phyloP scores from a whole-genome alignment of 441 rosid species.

The Populus hybrid region DNA sequence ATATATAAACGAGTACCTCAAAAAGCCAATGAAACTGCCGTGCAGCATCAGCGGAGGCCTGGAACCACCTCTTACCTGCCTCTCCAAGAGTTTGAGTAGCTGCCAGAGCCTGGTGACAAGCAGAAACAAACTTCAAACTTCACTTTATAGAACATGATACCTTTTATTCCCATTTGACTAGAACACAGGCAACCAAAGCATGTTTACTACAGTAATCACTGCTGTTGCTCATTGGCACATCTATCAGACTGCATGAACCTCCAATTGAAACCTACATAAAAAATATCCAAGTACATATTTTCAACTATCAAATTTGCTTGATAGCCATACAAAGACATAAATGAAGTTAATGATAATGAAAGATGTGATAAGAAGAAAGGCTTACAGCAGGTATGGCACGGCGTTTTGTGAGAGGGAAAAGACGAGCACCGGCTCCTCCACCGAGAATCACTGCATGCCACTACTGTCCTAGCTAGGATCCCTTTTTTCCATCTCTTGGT shows the following conservation, averaged over 20 bases:
- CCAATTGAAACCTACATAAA: conserved; percentile 69
- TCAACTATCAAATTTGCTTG: too few relatives aligned
- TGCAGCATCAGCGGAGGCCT: conserved; percentile 95
- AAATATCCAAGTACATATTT: neutral
- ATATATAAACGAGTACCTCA: conserved; percentile 45
- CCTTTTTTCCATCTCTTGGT: conserved; percentile 59
- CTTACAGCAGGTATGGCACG: conserved; percentile 98
- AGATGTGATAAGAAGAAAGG: neutral
- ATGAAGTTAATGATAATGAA: neutral
- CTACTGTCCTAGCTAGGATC: conserved; percentile 62
- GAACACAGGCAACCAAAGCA: neutral
- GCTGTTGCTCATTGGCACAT: conserved; percentile 99
- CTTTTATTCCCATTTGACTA: neutral
- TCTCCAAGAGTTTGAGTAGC: conserved; percentile 99
- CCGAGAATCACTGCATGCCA: conserved; percentile 68
- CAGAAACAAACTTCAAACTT: neutral
- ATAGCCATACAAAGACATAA: too few relatives aligned
- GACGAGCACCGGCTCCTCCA: conserved; percentile 96
- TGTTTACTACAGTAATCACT: conserved; percentile 14
- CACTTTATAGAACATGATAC: too few relatives aligned
- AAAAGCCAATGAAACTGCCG: conserved; percentile 96
- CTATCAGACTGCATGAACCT: conserved; percentile 89
- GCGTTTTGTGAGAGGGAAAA: conserved; percentile 90
- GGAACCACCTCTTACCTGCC: conserved; percentile 84
- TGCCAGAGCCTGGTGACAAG: conserved; percentile 57